These are phyloP conservation scores for Fallopia convolvulus DNA, from an alignment of 148 eudicot species.

Conservation along the genomic window DNA sequence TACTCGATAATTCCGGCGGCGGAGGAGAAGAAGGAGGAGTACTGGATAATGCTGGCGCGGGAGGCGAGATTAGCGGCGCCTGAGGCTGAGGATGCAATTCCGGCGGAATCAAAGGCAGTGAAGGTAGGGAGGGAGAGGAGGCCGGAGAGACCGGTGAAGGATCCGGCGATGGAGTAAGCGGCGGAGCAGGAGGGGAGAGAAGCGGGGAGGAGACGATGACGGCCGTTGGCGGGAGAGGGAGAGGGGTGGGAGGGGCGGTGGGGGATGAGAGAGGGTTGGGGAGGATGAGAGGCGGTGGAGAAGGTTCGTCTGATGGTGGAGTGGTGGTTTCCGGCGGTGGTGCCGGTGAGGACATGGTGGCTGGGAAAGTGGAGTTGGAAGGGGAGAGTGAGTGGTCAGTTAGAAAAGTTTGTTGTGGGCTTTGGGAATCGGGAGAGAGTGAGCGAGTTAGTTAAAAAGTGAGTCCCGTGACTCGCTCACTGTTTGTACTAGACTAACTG, in stretches of 20 bases:
- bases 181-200: not conserved
- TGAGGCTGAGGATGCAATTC: not conserved
- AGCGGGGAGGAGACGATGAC: not conserved
- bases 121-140: not conserved
- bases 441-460: not conserved
- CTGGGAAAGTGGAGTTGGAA: not conserved
- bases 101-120: not conserved
- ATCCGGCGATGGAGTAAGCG: not conserved
- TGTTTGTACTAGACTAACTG: not conserved
- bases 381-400: not conserved
- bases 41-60: not conserved
- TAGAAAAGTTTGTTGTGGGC: not conserved
- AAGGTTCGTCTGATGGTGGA: not conserved
- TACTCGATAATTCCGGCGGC: not conserved
- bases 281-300: not conserved
- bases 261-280: not conserved
- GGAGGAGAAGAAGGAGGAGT: conserved; percentile 4
- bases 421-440: not conserved
- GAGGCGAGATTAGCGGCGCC: not conserved
- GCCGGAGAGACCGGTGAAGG: not conserved
- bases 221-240: not conserved
- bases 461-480: conserved; percentile 3
- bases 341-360: conserved; percentile 8
- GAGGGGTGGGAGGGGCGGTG: not conserved
- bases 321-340: not conserved